A percentile compares a stretch with the other conserved stretches of the same genome.
phyloP scores from a whole-genome alignment of 2,329 filamentous ascomycete genomes.

The Colletotrichum scovillei region DNA sequence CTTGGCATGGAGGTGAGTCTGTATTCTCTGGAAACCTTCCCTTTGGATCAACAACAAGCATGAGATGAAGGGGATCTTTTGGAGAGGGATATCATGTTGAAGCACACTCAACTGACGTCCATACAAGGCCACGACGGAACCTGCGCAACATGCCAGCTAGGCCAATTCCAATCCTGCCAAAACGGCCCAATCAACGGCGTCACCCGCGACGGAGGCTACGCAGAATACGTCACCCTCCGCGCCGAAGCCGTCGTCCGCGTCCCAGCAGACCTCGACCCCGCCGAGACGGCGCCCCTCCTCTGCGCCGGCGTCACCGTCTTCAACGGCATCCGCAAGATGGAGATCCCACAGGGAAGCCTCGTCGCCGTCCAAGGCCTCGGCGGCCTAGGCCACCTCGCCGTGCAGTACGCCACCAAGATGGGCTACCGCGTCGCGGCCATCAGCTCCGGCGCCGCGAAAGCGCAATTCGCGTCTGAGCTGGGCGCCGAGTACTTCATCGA shows the following conservation, averaged over 20 bases:
- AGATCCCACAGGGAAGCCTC: slow-evolving; percentile 48
- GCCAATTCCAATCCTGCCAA: slow-evolving; percentile 75
- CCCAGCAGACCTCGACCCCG: slow-evolving; percentile 60
- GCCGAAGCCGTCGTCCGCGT: slow-evolving; percentile 69
- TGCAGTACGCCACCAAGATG: slow-evolving; percentile 73
- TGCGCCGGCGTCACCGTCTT: slow-evolving; percentile 63
- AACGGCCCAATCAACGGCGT: slow-evolving; percentile 73
- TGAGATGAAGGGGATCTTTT: too few relatives aligned
- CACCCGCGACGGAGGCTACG: slow-evolving; percentile 70
- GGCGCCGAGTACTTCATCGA: slow-evolving; percentile 40
- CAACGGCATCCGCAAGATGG: slow-evolving; percentile 61
- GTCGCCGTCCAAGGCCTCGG: slow-evolving; percentile 68
- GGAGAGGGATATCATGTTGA: too few relatives aligned
- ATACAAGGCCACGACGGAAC: slow-evolving; percentile 65
- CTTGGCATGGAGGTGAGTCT: slow-evolving; percentile 71
- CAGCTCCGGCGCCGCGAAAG: slow-evolving; percentile 73
- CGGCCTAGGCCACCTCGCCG: slow-evolving; percentile 73
- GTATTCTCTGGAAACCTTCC: not conserved
- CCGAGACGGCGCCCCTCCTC: slow-evolving; percentile 59
- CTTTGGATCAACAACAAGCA: not conserved
- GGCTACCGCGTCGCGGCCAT: slow-evolving; percentile 70
- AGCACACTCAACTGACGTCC: not conserved
- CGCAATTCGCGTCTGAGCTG: slow-evolving; percentile 64
- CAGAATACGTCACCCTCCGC: slow-evolving; percentile 70
- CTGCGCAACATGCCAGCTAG: slow-evolving; percentile 72